phyloP scores from a whole-genome alignment of 371 early-diverging fungal species.

The Vairimorpha necatrix region DNA sequence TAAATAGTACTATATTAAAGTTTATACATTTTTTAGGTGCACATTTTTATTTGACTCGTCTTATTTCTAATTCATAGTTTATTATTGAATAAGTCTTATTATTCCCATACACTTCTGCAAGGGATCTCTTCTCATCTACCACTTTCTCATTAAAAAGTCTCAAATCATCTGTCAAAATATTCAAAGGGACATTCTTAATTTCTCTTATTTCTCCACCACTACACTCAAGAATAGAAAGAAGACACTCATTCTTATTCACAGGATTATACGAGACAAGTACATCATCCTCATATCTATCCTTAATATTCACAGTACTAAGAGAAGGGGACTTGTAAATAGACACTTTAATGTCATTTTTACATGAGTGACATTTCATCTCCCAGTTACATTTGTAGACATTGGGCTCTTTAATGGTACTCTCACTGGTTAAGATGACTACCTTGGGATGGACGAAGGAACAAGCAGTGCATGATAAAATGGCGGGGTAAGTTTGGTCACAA shows the following conservation, averaged over 20 bases:
- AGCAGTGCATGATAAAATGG: conserved; percentile 22
- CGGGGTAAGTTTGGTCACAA: conserved; percentile 25
- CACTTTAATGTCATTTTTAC: conserved; percentile 24
- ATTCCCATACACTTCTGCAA: not conserved
- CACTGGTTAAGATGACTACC: conserved; percentile 33
- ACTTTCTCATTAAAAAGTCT: not conserved
- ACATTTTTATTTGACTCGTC: not conserved
- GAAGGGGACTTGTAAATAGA: conserved; percentile 10
- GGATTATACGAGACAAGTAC: conserved; percentile 6
- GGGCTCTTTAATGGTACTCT: conserved; percentile 1
- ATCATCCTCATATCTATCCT: conserved; percentile 15
- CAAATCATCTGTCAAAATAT: conserved; percentile 4
- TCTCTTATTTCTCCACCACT: conserved; percentile 7
- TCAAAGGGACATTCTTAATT: not conserved
- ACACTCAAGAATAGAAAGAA: not conserved
- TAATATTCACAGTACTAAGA: not conserved
- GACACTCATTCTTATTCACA: conserved; percentile 3
- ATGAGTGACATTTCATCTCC: conserved; percentile 24
- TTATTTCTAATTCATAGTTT: not conserved
- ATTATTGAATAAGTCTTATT: not conserved
- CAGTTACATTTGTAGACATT: conserved; percentile 26
- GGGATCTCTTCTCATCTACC: conserved; percentile 5
- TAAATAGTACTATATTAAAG: not conserved
- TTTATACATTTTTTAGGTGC: not conserved
- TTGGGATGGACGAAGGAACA: conserved; percentile 33